Base-by-base conservation (phyloP, 768 basidiomycete species). In the Serendipita vermifera region DNA sequence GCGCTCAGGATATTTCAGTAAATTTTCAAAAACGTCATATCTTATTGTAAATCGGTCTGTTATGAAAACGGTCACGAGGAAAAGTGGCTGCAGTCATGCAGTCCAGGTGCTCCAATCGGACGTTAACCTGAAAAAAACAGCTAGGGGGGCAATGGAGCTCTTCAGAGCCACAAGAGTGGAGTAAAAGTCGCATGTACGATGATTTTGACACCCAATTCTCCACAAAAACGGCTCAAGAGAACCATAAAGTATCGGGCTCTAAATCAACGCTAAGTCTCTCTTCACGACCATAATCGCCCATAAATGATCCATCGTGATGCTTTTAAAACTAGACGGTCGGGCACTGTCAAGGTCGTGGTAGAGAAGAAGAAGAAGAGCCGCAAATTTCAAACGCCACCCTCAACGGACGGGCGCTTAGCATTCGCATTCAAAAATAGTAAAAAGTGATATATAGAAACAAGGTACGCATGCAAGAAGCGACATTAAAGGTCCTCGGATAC, bases 401-500 rank as follows among this genome's bases (percentile, higher is more conserved):
- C n/a, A n/a, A n/a, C n/a, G n/a, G n/a, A n/a, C n/a, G n/a, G n/a
- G n/a, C n/a, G n/a, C n/a, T n/a, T n/a, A n/a, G n/a, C n/a, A n/a
- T n/a, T n/a, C n/a, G n/a, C n/a, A n/a, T n/a, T n/a, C n/a, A n/a
- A n/a, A n/a, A n/a, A n/a, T n/a, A n/a, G n/a, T n/a, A n/a, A n/a
- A n/a, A n/a, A n/a, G n/a, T n/a, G n/a, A n/a, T n/a, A n/a, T n/a
- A n/a, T n/a, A n/a, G n/a, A n/a, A n/a, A n/a, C n/a, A n/a, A n/a
- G n/a, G n/a, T n/a, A n/a, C n/a, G n/a, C n/a, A n/a, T n/a, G n/a
- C n/a, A n/a, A n/a, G n/a, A n/a, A n/a, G n/a, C n/a, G n/a, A n/a
- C n/a, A n/a, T n/a, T 51, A 59, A 35, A 57, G 35, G 39, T 55
- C 58, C 48, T 59, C 58, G 20, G 40, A 56, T 11, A 59, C 58